Evolutionary conservation across 257 asterid genomes (phyloP).

Genomic region (Hygrophila difformis): DNA sequence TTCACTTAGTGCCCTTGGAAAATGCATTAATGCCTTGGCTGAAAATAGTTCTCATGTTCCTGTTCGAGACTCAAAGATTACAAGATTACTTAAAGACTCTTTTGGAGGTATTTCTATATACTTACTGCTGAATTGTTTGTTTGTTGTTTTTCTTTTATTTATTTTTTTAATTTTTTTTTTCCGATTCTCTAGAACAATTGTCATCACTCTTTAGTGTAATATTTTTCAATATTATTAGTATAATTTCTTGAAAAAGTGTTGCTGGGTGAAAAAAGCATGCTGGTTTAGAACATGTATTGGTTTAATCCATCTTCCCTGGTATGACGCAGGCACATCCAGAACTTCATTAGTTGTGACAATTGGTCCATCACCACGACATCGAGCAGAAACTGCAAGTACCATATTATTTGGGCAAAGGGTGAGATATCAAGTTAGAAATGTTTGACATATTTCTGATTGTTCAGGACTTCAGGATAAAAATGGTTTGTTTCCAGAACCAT

Average conservation of each 20-base stretch:
- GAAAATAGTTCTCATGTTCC: conserved; percentile 91
- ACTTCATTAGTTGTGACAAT: conserved; percentile 85
- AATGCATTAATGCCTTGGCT: conserved; percentile 92
- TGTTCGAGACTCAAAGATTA: conserved; percentile 86
- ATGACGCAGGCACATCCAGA: conserved; percentile 81
- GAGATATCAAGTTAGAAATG: conserved; percentile 21
- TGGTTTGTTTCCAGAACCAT: neutral
- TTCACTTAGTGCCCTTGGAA: conserved; percentile 83
- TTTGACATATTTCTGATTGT: no score
- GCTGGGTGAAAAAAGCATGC: neutral
- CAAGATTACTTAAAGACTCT: conserved; percentile 89
- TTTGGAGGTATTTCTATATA: conserved; percentile 51
- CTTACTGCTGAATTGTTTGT: neutral
- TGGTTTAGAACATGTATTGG: conserved; percentile 12
- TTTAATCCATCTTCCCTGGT: conserved; percentile 19
- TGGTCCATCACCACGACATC: conserved; percentile 99
- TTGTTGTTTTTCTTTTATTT: no score
- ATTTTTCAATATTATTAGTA: no score
- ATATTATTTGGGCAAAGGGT: conserved; percentile 98
- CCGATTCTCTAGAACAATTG: no score
- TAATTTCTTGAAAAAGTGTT: neutral
- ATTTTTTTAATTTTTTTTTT: no score
- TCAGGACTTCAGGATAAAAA: no score
- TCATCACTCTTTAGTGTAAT: no score
- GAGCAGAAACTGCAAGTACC: conserved; percentile 95